Base-by-base conservation (phyloP, 345 rosid genomes). In the Populus davidiana region DNA sequence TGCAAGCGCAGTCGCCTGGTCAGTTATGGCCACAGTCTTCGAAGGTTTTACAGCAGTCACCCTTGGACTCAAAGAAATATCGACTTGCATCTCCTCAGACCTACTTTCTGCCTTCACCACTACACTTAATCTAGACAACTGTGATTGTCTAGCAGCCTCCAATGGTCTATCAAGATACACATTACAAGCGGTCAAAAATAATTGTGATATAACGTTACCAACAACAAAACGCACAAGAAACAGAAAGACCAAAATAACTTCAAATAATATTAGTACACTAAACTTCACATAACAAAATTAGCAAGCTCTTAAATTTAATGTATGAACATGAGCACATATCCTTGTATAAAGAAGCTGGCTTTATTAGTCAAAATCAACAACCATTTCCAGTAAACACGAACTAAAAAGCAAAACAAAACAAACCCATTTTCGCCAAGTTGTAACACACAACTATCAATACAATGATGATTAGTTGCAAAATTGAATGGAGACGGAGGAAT, bases 1-100 rank as follows among this genome's bases (percentile, higher is more conserved):
- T 10, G 73, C 88, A 83, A 96, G 98, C 65, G 98, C 94, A n/a
- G 94, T 85, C 4, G 98, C 97, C 72, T 91, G 97, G 79, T 96
- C 98, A 66, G 91, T 90, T 77, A 96, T 90, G 70, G 92, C 98
- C 81, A 96, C 93, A 1, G 99, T 96, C 83, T 94, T 96, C 1
- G 98, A 96, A 21, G 98, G 94, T 85, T 90, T 96, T 64, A 94
- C 87, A 1, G 98, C 75, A 77, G 90, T 90, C 21, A 92, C 97
- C 71, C 95, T 89, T 9, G 97, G 98, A 79, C 99, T 96, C 78
- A 96, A 84, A 67, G 92, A 81, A 49, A 78, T 83, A 73, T 96
- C 98, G 38, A 94, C 78, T 78, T 89, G 86, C 85, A 86, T 78
- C 61, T 74, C 82, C 23, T 77, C 70, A 25, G 77, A 31, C 62